Conservation (phyloP, 352 stramenopile species). For the Phytophthora chlamydospora region DNA sequence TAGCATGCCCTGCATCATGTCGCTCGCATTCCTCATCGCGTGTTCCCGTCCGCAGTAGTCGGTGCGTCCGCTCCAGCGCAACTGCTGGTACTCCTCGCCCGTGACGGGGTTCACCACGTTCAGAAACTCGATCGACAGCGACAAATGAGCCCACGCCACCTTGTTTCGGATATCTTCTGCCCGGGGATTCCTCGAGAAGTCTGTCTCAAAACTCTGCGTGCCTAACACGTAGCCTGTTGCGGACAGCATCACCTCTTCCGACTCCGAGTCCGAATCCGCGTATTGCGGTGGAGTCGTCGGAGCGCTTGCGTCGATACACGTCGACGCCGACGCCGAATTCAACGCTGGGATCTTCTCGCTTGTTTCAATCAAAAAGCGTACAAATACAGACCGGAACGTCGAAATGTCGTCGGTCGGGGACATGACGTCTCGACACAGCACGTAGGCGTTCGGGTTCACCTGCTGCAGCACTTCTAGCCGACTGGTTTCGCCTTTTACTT, state of each 20-base stretch:
- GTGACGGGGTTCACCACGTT: slow-evolving; percentile 34
- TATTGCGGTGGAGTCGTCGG: slow-evolving; percentile 18
- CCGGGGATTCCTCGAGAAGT: slow-evolving; percentile 19
- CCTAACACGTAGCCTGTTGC: slow-evolving; percentile 40
- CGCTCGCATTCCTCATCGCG: slow-evolving; percentile 40
- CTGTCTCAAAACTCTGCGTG: slow-evolving; percentile 45
- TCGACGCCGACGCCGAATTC: not conserved
- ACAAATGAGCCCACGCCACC: slow-evolving; percentile 46
- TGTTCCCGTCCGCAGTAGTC: slow-evolving; percentile 45
- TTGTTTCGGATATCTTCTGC: slow-evolving; percentile 21
- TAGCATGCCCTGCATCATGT: slow-evolving; percentile 44
- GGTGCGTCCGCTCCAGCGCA: slow-evolving; percentile 45
- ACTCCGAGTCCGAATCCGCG: slow-evolving; percentile 13
- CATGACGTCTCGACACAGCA: slow-evolving; percentile 43
- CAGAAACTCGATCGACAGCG: slow-evolving; percentile 49
- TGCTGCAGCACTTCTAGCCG: slow-evolving; percentile 46
- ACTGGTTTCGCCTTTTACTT: slow-evolving; percentile 42
- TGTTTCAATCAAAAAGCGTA: slow-evolving; percentile 48
- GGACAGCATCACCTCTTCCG: slow-evolving; percentile 20
- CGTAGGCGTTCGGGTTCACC: slow-evolving; percentile 37
- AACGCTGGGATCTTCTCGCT: slow-evolving; percentile 20
- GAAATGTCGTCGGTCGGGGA: slow-evolving; percentile 31
- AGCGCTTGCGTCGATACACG: slow-evolving; percentile 20
- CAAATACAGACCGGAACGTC: slow-evolving; percentile 45
- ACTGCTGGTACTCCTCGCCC: slow-evolving; percentile 34